Percentiles rank a stretch among this genome's conserved stretches.
Conservation (phyloP, 1,139 yeast species). For the Yamadazyma atlantica region DNA sequence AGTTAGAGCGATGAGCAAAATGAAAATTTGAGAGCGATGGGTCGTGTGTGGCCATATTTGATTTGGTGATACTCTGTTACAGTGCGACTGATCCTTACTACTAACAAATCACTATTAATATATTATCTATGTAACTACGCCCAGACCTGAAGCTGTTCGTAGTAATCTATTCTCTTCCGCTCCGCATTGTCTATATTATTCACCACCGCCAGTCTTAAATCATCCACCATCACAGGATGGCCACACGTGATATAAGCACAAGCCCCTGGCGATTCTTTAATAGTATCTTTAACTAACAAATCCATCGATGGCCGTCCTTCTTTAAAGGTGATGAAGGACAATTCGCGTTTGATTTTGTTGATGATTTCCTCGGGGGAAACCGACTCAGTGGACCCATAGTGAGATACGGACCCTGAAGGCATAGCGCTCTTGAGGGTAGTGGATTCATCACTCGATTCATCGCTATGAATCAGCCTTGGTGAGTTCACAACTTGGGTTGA, state of each 20-base stretch:
- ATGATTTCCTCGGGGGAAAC: slow-evolving; percentile 10
- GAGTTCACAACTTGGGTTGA: too few relatives aligned
- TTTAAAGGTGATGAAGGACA: slow-evolving; percentile 35
- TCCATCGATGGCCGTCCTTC: slow-evolving; percentile 48
- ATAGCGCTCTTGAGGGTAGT: not conserved
- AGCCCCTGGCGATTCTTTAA: slow-evolving; percentile 38
- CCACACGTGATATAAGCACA: slow-evolving; percentile 50
- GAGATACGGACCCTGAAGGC: too few relatives aligned
- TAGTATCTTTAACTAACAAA: slow-evolving; percentile 33
- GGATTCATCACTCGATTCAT: not conserved
- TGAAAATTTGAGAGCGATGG: too few relatives aligned
- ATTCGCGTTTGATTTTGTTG: slow-evolving; percentile 17
- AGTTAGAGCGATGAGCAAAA: too few relatives aligned
- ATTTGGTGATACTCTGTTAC: too few relatives aligned
- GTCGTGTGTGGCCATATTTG: too few relatives aligned
- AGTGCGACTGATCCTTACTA: too few relatives aligned
- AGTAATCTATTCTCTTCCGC: slow-evolving; percentile 44
- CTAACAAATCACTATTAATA: not conserved
- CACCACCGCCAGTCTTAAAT: slow-evolving; percentile 36
- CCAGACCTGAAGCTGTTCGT: slow-evolving; percentile 48
- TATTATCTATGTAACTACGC: slow-evolving; percentile 22
- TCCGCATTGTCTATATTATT: slow-evolving; percentile 24
- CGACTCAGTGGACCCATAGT: too few relatives aligned
- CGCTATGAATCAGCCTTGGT: too few relatives aligned
- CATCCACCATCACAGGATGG: slow-evolving; percentile 52